Conservation (phyloP, 2,329 filamentous ascomycete species). For the Ambrosiella cleistominuta region DNA sequence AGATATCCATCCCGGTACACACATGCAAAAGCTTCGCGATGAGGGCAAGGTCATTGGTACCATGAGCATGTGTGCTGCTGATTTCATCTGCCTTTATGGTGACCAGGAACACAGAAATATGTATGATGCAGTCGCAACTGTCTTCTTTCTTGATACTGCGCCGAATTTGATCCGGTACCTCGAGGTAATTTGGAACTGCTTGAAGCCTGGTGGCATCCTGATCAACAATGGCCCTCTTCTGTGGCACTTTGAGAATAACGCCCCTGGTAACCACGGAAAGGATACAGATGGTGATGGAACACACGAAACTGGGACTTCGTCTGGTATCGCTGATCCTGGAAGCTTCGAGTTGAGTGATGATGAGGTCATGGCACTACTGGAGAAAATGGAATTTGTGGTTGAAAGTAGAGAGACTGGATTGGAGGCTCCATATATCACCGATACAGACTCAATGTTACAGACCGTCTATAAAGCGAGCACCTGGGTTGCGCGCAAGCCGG, state of each 20-base stretch:
- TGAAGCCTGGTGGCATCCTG: conserved; percentile 62
- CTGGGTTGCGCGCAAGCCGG: conserved; percentile 68
- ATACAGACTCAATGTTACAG: conserved; percentile 68
- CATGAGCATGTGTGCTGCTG: conserved; percentile 87
- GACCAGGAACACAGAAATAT: conserved; percentile 38
- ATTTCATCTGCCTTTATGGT: conserved; percentile 77
- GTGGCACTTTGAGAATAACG: conserved; percentile 83
- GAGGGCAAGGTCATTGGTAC: conserved; percentile 28
- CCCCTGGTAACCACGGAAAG: conserved; percentile 37
- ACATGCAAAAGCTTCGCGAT: conserved; percentile 23
- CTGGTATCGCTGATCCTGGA: conserved; percentile 73
- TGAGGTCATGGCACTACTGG: conserved; percentile 63
- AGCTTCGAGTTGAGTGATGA: conserved; percentile 81
- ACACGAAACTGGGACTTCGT: conserved; percentile 29
- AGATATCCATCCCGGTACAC: conserved; percentile 54
- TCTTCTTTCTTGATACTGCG: conserved; percentile 96
- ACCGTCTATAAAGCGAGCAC: conserved; percentile 64
- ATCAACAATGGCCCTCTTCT: conserved; percentile 80
- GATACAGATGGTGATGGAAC: conserved; percentile 34
- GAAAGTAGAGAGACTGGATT: conserved; percentile 41
- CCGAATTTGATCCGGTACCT: conserved; percentile 85
- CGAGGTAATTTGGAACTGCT: conserved; percentile 61
- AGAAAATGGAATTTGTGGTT: conserved; percentile 59
- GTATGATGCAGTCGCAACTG: conserved; percentile 72
- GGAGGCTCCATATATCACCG: conserved; percentile 75